A percentile compares a stretch with the other conserved stretches of the same genome.
These are phyloP conservation scores for Candida bentonensis DNA, from an alignment of 805 yeast species.

Conservation along the genomic window DNA sequence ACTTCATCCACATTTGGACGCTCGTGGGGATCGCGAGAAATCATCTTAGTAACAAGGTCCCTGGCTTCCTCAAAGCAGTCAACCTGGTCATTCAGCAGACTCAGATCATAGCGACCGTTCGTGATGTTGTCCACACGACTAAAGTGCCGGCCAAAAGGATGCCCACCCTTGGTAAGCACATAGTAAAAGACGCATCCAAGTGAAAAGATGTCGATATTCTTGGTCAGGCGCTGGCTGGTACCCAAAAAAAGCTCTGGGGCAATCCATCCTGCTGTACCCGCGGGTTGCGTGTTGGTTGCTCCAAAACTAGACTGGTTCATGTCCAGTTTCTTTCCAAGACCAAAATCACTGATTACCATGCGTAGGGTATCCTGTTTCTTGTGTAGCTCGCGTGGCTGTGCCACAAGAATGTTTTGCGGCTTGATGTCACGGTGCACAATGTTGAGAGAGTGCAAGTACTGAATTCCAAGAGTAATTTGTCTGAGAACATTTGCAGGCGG, in stretches of 20 bases:
- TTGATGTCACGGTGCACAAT: slow-evolving; percentile 91
- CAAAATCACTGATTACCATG: slow-evolving; percentile 85
- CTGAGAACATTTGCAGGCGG: slow-evolving; percentile 41
- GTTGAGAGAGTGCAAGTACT: slow-evolving; percentile 76
- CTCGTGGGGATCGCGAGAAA: slow-evolving; percentile 43
- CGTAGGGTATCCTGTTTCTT: slow-evolving; percentile 34
- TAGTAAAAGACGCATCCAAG: slow-evolving; percentile 90
- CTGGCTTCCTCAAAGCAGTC: slow-evolving; percentile 46
- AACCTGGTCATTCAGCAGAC: slow-evolving; percentile 29
- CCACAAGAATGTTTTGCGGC: slow-evolving; percentile 85
- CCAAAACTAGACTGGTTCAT: slow-evolving; percentile 86
- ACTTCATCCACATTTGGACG: slow-evolving; percentile 63
- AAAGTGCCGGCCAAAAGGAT: slow-evolving; percentile 92
- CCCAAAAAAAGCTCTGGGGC: slow-evolving; percentile 58
- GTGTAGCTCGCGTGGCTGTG: slow-evolving; percentile 33
- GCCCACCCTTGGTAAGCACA: slow-evolving; percentile 66
- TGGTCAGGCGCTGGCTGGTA: slow-evolving; percentile 50
- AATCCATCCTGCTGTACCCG: slow-evolving; percentile 97
- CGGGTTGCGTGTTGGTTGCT: slow-evolving; percentile 84
- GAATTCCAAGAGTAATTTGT: slow-evolving; percentile 74
- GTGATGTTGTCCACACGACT: slow-evolving; percentile 80
- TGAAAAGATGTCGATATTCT: slow-evolving; percentile 87
- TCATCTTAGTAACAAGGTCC: slow-evolving; percentile 63
- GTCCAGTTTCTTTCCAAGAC: slow-evolving; percentile 83
- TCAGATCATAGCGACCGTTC: slow-evolving; percentile 42